Evolutionary conservation across 768 basidiomycete species (phyloP).

Genomic region (Pulveroboletus ravenelii): DNA sequence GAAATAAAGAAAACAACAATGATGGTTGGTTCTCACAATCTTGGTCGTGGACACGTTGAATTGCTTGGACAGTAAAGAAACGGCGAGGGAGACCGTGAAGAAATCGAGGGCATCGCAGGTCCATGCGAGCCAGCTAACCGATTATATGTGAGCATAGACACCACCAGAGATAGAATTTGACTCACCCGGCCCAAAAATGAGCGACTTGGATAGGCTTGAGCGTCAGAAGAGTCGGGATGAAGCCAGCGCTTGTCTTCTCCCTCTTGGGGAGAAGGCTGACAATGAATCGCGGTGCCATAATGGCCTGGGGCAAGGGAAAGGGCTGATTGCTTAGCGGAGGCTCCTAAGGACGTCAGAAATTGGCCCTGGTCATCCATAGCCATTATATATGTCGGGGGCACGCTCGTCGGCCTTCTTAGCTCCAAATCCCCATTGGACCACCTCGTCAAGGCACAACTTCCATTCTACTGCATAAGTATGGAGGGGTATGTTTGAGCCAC

Average conservation of each 20-base stretch:
- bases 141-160: neutral
- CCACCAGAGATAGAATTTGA: neutral
- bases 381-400: too few relatives aligned
- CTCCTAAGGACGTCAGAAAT: neutral
- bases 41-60: constrained; percentile 40
- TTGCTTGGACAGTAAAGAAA: constrained; percentile 42
- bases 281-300: constrained; percentile 34
- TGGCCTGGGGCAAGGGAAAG: neutral
- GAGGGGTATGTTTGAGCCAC: too few relatives aligned
- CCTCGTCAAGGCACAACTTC: too few relatives aligned
- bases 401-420: too few relatives aligned
- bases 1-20: neutral
- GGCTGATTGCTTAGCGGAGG: neutral
- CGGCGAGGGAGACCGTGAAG: constrained; percentile 67
- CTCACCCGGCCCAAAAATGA: constrained; percentile 55
- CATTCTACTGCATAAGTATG: too few relatives aligned
- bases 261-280: constrained; percentile 45
- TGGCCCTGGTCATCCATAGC: too few relatives aligned
- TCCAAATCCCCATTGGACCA: too few relatives aligned
- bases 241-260: constrained; percentile 36
- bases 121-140: constrained; percentile 74
- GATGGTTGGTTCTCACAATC: constrained; percentile 36
- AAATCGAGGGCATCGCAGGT: constrained; percentile 85
- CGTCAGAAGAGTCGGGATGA: constrained; percentile 39
- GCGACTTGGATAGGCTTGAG: constrained; percentile 54